Base-by-base conservation (phyloP, 768 basidiomycete species). In the Auriscalpium orientale region DNA sequence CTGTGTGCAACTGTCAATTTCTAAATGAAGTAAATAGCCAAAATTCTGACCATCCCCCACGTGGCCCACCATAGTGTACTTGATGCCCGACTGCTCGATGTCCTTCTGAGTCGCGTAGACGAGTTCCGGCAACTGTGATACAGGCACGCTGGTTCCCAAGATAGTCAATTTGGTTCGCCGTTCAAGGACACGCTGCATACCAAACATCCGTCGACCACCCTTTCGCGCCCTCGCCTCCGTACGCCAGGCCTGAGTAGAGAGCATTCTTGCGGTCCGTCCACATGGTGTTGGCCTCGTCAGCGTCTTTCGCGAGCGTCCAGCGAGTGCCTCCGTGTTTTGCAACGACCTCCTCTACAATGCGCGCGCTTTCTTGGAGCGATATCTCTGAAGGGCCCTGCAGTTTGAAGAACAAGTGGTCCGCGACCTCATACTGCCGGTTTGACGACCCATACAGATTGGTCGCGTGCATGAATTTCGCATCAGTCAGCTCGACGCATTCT, bases 401-500 rank as follows among this genome's bases (percentile, higher is more conserved):
- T 68, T 93, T 91, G 79, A 95, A 88, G 73, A 92, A 91, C 11
- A 95, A 75, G 20, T 79, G 82, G 65, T 91, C 89, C 28, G 58
- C 53, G 35, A 66, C 63, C 55, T 55, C 62, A 35, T 63, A 58
- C 37, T 46, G 21, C 12, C 54, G 59, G 15, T 37, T 50, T 7
- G 63, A 84, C 58, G 71, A 75, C 62, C 81, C 81, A 55, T 72
- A 79, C 46, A 72, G 71, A 68, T 87, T 85, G 40, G 78, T 76
- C 6, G 85, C 79, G 36, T 73, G 68, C 79, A 91, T 86, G 68
- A 84, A 83, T 46, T 76, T 69, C 48, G 82, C 79, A 66, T 95
- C 92, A 28, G 89, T 76, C 8, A 93, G 80, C 63, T 95, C 92
- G 38, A 92, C 82, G 56, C 91, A 94, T 75, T 93, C 90, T 85